Evolutionary conservation across 2,329 filamentous ascomycete genomes (phyloP).

Genomic region (Pochonia chlamydosporia): DNA sequence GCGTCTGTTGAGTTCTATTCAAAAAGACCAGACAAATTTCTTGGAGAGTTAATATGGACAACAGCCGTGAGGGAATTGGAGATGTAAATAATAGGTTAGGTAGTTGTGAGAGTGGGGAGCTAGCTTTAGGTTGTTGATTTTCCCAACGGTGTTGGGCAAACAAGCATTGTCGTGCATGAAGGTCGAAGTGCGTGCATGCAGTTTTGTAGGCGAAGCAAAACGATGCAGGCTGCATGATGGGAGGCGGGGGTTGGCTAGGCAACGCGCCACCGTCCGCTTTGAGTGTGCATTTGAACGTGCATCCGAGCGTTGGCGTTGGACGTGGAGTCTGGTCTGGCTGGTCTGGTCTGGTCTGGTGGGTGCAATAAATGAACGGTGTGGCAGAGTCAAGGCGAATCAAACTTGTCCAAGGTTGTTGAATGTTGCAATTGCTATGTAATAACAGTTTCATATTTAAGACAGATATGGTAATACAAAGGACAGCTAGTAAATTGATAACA

Average conservation of each 20-base stretch:
- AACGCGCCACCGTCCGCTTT: slow-evolving; percentile 14
- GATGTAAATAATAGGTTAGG: not conserved
- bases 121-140: slow-evolving; percentile 8
- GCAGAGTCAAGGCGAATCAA: not conserved
- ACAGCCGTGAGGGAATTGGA: not conserved
- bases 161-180: slow-evolving; percentile 1
- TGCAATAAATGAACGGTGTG: not conserved
- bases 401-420: not conserved
- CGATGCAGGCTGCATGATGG: not conserved
- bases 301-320: too few species aligned
- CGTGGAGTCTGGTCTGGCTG: not conserved
- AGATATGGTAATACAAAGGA: not conserved
- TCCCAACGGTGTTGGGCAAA: slow-evolving; percentile 3
- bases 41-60: too few species aligned
- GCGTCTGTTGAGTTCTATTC: not conserved
- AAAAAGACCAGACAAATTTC: too few species aligned
- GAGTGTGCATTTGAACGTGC: too few species aligned
- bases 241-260: slow-evolving; percentile 16
- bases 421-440: not conserved
- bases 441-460: not conserved
- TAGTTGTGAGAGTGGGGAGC: slow-evolving; percentile 4
- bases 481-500: too few species aligned
- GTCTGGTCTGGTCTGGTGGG: too few species aligned
- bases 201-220: slow-evolving; percentile 11
- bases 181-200: slow-evolving; percentile 3